phyloP scores from a whole-genome alignment of 768 basidiomycete species.

The Daedaleopsis sinensis region DNA sequence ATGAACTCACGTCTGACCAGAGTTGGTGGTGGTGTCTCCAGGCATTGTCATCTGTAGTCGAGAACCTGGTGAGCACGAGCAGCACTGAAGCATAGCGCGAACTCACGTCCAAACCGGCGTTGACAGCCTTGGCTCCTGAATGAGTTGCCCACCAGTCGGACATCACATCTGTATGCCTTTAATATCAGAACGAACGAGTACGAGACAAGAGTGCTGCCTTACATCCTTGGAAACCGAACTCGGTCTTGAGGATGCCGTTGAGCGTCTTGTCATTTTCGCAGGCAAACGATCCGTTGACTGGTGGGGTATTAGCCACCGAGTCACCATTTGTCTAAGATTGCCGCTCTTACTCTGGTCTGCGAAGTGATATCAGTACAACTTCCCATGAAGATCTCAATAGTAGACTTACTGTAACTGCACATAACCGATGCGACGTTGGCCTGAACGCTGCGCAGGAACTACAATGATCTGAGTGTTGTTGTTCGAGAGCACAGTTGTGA shows the following conservation, averaged over 20 bases:
- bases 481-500: not conserved
- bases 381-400: not conserved
- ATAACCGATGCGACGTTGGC: slow-evolving; percentile 73
- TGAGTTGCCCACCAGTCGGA: slow-evolving; percentile 75
- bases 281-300: slow-evolving; percentile 66
- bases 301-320: not conserved
- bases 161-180: slow-evolving; percentile 52
- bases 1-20: slow-evolving; percentile 23
- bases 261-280: slow-evolving; percentile 73
- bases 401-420: slow-evolving; percentile 68
- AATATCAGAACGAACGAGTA: not conserved
- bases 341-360: slow-evolving; percentile 16
- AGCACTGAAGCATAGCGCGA: not conserved
- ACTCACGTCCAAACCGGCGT: slow-evolving; percentile 62
- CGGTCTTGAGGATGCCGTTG: slow-evolving; percentile 52
- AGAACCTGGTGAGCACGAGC: not conserved
- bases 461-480: not conserved
- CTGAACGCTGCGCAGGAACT: slow-evolving; percentile 68
- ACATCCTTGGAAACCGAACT: slow-evolving; percentile 47
- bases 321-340: not conserved
- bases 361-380: too few relatives aligned
- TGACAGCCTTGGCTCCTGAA: slow-evolving; percentile 54
- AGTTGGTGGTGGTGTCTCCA: slow-evolving; percentile 48
- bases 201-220: not conserved
- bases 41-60: slow-evolving; percentile 68